Conservation (phyloP, 805 yeast species). For the Barnettozyma sucrosica region DNA sequence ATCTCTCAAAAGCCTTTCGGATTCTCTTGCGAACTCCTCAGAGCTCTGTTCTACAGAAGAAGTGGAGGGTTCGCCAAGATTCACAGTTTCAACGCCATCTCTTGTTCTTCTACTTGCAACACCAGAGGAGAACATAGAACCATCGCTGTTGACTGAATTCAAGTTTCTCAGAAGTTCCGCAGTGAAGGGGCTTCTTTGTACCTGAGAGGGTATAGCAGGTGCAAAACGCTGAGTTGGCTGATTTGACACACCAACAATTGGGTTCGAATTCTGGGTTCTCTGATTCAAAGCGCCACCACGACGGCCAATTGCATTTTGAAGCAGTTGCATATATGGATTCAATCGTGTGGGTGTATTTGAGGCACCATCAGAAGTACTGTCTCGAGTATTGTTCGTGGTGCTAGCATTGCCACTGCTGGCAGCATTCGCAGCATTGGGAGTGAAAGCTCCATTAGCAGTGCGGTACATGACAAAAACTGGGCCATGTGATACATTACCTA, state of each 20-base stretch:
- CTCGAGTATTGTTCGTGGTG: neutral
- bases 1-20: constrained; percentile 7
- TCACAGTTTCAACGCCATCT: constrained; percentile 21
- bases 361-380: constrained; percentile 7
- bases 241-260: neutral
- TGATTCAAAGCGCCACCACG: neutral
- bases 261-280: neutral
- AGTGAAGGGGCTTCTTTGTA: constrained; percentile 9
- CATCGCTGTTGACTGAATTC: constrained; percentile 5
- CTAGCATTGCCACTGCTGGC: constrained; percentile 11
- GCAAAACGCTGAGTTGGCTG: neutral
- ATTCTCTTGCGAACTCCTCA: constrained; percentile 4
- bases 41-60: neutral
- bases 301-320: neutral
- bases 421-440: neutral
- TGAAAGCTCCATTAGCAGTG: neutral
- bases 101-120: constrained; percentile 22
- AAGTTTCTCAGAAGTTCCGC: constrained; percentile 10
- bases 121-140: constrained; percentile 17
- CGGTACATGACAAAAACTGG: constrained; percentile 4
- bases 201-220: neutral
- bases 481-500: constrained; percentile 18
- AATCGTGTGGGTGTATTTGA: neutral
- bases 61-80: constrained; percentile 4
- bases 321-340: neutral